Percentiles rank a stretch among this genome's conserved stretches.
Conservation (phyloP, 768 basidiomycete genomes). For the Phallus indusiatus region DNA sequence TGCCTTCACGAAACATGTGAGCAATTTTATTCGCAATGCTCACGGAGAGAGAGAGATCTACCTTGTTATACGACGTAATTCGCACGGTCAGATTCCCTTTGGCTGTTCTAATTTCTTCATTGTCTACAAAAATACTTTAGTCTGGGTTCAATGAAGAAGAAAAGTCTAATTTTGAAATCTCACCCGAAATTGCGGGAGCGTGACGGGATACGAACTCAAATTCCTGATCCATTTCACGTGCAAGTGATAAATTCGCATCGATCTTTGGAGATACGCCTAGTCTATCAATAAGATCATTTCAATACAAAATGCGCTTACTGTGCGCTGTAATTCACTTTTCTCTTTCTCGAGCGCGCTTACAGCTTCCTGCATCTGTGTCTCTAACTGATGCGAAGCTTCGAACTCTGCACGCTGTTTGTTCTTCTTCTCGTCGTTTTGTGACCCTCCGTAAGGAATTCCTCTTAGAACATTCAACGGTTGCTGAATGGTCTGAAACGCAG, state of each 20-base stretch:
- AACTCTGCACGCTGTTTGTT: not conserved
- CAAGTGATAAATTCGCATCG: not conserved
- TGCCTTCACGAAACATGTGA: not conserved
- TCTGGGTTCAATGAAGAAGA: not conserved
- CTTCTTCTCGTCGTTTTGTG: not conserved
- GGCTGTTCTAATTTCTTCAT: not conserved
- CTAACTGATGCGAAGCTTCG: not conserved
- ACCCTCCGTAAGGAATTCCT: not conserved
- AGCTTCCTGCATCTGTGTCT: not conserved
- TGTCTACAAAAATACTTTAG: not conserved
- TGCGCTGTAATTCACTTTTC: not conserved
- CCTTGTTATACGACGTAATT: not conserved
- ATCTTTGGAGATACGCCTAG: not conserved
- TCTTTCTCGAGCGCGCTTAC: not conserved
- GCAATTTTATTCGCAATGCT: not conserved
- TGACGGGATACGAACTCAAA: conserved; percentile 2
- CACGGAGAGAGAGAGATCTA: not conserved
- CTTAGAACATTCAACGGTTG: not conserved
- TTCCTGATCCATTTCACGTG: conserved; percentile 1
- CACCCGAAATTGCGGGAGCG: not conserved
- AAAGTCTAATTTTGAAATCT: not conserved
- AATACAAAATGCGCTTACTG: not conserved
- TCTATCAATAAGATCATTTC: not conserved
- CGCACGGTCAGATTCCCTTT: not conserved
- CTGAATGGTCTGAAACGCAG: not conserved